Evolutionary conservation across 176 grass and related monocot species (phyloP).

Genomic region (Phoenix roebelenii): DNA sequence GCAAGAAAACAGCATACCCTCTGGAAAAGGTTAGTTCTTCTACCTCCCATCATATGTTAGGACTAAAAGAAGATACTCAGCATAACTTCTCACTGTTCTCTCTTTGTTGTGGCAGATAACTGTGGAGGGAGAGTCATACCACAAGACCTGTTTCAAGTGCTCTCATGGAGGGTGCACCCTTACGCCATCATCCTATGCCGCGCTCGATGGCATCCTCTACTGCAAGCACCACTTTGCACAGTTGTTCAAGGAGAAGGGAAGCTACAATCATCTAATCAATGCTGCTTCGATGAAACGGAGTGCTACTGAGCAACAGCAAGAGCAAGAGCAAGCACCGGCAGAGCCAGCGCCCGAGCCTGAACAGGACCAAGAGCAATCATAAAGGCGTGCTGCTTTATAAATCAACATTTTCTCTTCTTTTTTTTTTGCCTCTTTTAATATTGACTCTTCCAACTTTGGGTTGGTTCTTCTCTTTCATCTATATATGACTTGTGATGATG

Average conservation of each 20-base stretch:
- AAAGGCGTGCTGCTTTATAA: too few species aligned
- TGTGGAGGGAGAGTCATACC: slow-evolving; percentile 78
- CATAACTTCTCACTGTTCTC: too few species aligned
- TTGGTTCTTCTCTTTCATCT: too few species aligned
- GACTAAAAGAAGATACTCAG: too few species aligned
- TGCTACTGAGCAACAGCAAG: neutral
- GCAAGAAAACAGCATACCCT: slow-evolving; percentile 55
- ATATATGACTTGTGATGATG: too few species aligned
- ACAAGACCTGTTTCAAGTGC: slow-evolving; percentile 90
- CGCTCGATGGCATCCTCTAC: slow-evolving; percentile 77
- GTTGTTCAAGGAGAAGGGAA: slow-evolving; percentile 96
- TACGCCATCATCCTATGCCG: slow-evolving; percentile 70
- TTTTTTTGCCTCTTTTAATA: too few species aligned
- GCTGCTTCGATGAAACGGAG: slow-evolving; percentile 45
- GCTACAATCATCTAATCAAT: slow-evolving; percentile 82
- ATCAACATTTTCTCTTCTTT: too few species aligned
- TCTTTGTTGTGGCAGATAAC: slow-evolving; percentile 40
- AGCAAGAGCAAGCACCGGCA: neutral
- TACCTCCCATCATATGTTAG: too few species aligned
- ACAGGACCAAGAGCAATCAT: too few species aligned
- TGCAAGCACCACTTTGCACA: slow-evolving; percentile 94
- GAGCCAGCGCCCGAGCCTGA: neutral
- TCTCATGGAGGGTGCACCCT: slow-evolving; percentile 78
- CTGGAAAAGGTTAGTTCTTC: slow-evolving; percentile 34
- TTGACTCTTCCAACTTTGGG: too few species aligned